Percentiles rank a stretch among this genome's conserved stretches.
Evolutionary conservation across 2,329 filamentous ascomycete genomes (phyloP).

Genomic region (Pseudocercospora musae): DNA sequence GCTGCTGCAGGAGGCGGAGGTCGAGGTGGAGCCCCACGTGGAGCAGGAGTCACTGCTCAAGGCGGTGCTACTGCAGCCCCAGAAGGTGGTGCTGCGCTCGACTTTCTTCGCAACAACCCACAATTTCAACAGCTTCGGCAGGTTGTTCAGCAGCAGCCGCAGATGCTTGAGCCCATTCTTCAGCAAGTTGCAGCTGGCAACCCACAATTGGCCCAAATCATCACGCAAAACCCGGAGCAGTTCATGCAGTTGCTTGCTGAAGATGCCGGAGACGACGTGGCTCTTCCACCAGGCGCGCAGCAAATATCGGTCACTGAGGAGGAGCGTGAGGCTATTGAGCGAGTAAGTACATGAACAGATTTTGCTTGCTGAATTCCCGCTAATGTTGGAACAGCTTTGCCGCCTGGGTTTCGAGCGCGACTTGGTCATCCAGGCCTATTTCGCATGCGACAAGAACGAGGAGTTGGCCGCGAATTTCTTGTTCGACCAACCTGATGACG

Average conservation of each 20-base stretch:
- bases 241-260: conserved; percentile 89
- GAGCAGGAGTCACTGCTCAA: conserved; percentile 43
- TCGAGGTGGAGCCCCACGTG: conserved; percentile 43
- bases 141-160: conserved; percentile 93
- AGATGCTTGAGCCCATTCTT: conserved; percentile 97
- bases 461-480: conserved; percentile 97
- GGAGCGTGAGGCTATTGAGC: conserved; percentile 93
- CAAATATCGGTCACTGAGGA: conserved; percentile 91
- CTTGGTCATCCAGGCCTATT: conserved; percentile 95
- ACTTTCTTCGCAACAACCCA: conserved; percentile 90
- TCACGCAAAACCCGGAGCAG: conserved; percentile 86
- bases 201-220: conserved; percentile 88
- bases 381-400: conserved; percentile 63
- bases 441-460: conserved; percentile 99
- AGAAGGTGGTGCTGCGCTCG: conserved; percentile 64
- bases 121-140: conserved; percentile 98
- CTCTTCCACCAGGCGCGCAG: conserved; percentile 82
- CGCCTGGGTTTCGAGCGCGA: conserved; percentile 90
- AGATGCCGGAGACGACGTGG: conserved; percentile 75
- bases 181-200: conserved; percentile 95
- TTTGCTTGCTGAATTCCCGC: conserved; percentile 9
- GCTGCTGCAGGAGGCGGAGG: conserved; percentile 38
- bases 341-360: conserved; percentile 55
- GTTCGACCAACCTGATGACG: conserved; percentile 91
- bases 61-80: conserved; percentile 36